Evolutionary conservation across 805 yeast species (phyloP), one percentile per base, ranked within the genome.

Genomic region (Lipomyces anomalus): DNA sequence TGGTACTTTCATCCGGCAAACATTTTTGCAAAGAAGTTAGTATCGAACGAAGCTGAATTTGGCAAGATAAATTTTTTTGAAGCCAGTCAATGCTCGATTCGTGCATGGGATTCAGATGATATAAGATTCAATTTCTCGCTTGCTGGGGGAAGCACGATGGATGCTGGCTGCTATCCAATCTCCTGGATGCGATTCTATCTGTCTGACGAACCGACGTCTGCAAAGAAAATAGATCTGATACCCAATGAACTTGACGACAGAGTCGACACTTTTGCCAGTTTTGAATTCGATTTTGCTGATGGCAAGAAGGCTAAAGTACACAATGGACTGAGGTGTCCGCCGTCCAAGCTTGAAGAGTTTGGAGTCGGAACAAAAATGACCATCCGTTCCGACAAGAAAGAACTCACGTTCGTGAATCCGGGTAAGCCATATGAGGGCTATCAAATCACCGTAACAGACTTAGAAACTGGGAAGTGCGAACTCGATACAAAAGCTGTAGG

Each of bases 1-100:
- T 50, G 55, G 55, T 49, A 26, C 29, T 50, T 30, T 22, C 48
- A 49, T 35, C 55, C 55, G 13, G 55, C 44, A 2, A 47, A 46
- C 5, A 22, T 38, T 20, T 24, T 16, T 4, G 43, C 45, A 18
- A 30, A 49, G 22, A 44, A 41, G 18, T 40, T 49, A 6, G 30
- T 50, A 22, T n/a, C 33, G 22, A 34, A 50, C 17, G 34, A 17
- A 16, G 47, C 34, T 28, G 36, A 35, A 20, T 49, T 48, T 45
- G 55, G 55, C 17, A 46, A 50, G 38, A 35, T 50, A 4, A 24
- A 34, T 7, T 13, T 28, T 6, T 36, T 30, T n/a, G 49, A 48
- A 23, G 55, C 39, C 22, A 38, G 42, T 6, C 33, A 44, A 18
- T 35, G 50, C 11, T 21, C 22, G 20, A 38, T 40, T 6, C 9